phyloP scores from a whole-genome alignment of 78 protist genomes.

The Tieghemostelium lacteum region DNA sequence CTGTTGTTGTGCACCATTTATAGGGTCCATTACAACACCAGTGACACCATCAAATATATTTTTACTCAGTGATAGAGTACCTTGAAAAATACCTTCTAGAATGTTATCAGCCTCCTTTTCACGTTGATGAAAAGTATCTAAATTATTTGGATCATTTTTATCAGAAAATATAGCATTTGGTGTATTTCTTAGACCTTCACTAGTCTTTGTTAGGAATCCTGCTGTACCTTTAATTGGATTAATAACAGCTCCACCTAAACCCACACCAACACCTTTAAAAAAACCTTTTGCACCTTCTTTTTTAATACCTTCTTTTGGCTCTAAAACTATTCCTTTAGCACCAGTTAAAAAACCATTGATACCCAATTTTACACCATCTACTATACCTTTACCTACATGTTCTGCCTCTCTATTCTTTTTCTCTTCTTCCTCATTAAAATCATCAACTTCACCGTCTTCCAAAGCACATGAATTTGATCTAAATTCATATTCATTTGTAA shows the following conservation, averaged over 20 bases:
- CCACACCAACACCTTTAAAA: constrained; percentile 89
- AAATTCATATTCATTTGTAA: neutral
- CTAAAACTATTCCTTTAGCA: constrained; percentile 25
- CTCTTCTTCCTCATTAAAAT: neutral
- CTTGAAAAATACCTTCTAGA: constrained; percentile 65
- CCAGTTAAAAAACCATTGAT: constrained; percentile 56
- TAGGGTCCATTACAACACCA: constrained; percentile 51
- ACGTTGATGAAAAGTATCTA: constrained; percentile 34
- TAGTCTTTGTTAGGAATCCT: constrained; percentile 53
- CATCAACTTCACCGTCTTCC: constrained; percentile 67
- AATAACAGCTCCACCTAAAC: constrained; percentile 83
- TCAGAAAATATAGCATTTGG: constrained; percentile 22
- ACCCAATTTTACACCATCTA: constrained; percentile 66
- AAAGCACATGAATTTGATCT: constrained; percentile 65
- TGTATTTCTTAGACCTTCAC: constrained; percentile 83
- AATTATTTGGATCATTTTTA: constrained; percentile 1
- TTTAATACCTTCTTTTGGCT: constrained; percentile 80
- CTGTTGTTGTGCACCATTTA: constrained; percentile 44
- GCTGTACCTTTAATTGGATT: constrained; percentile 86
- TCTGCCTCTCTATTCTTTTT: constrained; percentile 16
- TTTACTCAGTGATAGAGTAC: constrained; percentile 53
- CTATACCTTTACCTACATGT: constrained; percentile 56
- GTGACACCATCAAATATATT: constrained; percentile 55
- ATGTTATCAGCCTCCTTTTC: constrained; percentile 61
- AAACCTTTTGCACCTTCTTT: constrained; percentile 83